These are phyloP conservation scores for Suhomyces kunorum DNA, from an alignment of 1,139 yeast genomes.

Conservation along the genomic window DNA sequence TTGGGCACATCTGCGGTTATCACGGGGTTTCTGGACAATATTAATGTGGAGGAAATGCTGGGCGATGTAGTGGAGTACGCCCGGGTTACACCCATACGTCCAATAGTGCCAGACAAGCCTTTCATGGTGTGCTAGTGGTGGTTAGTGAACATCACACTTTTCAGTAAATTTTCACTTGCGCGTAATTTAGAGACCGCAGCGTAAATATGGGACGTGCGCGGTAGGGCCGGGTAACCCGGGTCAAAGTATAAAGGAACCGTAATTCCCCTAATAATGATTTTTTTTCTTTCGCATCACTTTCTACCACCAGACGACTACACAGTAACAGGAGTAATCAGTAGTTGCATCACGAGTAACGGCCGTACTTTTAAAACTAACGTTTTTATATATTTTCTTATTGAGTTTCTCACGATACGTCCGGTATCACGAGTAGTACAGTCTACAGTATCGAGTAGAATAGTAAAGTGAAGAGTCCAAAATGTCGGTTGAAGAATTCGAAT, in stretches of 20 bases:
- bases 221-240: slow-evolving; percentile 10
- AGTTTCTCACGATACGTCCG: slow-evolving; percentile 7
- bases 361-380: slow-evolving; percentile 6
- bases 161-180: slow-evolving; percentile 15
- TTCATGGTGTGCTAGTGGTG: slow-evolving; percentile 12
- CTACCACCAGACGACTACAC: slow-evolving; percentile 1
- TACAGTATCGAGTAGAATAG: slow-evolving; percentile 8
- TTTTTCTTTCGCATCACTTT: neutral
- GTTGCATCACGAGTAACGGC: slow-evolving; percentile 6
- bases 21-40: slow-evolving; percentile 80
- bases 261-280: no score
- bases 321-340: slow-evolving; percentile 6
- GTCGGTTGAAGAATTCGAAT: slow-evolving; percentile 64
- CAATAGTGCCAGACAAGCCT: slow-evolving; percentile 13
- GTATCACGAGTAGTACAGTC: slow-evolving; percentile 9
- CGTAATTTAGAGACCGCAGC: slow-evolving; percentile 7
- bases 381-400: slow-evolving; percentile 11
- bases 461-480: slow-evolving; percentile 16
- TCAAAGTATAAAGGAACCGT: slow-evolving; percentile 1
- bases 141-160: slow-evolving; percentile 5
- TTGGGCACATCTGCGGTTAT: slow-evolving; percentile 74
- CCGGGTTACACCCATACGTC: slow-evolving; percentile 11
- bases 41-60: slow-evolving; percentile 39
- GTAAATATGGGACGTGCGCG: slow-evolving; percentile 3
- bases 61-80: slow-evolving; percentile 15